Percentiles rank a stretch among this genome's conserved stretches.
These are phyloP conservation scores for Salix suchowensis DNA, from an alignment of 345 rosid genomes.

Conservation along the genomic window DNA sequence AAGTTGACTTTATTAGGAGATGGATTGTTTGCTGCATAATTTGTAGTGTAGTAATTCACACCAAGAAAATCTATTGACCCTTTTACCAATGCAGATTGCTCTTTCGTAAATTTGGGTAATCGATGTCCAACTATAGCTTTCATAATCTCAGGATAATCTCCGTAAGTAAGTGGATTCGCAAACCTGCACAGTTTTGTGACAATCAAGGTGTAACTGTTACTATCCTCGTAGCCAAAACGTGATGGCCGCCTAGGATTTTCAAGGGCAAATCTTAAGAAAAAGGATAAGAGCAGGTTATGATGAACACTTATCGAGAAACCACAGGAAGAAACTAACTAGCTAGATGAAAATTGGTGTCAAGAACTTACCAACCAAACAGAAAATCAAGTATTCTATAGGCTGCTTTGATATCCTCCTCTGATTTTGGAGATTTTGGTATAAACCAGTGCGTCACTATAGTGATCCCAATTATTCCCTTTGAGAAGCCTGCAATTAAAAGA, in stretches of 20 bases:
- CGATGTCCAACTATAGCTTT: conserved; percentile 38
- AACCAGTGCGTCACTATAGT: conserved; percentile 20
- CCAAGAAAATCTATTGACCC: conserved; percentile 59
- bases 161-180: conserved; percentile 44
- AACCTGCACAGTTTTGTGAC: conserved; percentile 30
- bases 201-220: no score
- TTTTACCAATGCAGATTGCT: conserved; percentile 37
- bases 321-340: no score
- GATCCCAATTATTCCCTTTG: conserved; percentile 39
- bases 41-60: conserved; percentile 52
- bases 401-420: conserved; percentile 7
- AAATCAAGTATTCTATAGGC: conserved; percentile 15
- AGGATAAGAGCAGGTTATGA: no score
- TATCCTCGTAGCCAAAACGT: no score
- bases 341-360: not conserved
- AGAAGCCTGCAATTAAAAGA: conserved; percentile 16
- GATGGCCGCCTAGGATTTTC: no score
- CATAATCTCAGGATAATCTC: conserved; percentile 62
- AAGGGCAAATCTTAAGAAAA: no score
- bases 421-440: conserved; percentile 17
- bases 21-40: conserved; percentile 22
- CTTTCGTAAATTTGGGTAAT: conserved; percentile 52
- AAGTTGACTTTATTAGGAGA: conserved; percentile 3
- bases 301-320: no score
- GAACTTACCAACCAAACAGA: conserved; percentile 17